Conservation (phyloP, 164 flowering plant species). For the Vitis cinerea region DNA sequence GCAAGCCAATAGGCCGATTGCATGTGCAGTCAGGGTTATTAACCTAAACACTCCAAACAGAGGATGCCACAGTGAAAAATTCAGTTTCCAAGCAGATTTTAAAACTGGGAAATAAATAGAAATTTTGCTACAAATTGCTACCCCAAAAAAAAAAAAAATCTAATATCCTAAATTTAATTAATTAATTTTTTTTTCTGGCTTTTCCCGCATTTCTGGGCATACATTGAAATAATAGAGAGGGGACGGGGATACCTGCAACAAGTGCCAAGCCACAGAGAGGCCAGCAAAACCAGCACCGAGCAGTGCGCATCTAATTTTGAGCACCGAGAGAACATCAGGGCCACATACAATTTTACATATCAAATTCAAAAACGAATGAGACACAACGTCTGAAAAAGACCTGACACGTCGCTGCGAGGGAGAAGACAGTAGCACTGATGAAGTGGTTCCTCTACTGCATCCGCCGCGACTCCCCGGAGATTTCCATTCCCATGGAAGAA, state of each 20-base stretch:
- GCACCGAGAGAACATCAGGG: too few relatives aligned
- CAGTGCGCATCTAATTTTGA: constrained; percentile 60
- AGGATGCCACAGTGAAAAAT: background rate
- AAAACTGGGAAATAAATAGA: background rate
- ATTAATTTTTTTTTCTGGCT: too few relatives aligned
- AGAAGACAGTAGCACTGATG: constrained; percentile 2
- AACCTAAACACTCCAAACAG: background rate
- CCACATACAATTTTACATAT: too few relatives aligned
- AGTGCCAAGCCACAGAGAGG: constrained; percentile 84
- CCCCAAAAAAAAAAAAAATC: background rate
- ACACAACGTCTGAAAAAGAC: background rate
- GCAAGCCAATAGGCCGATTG: background rate
- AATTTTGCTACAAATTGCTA: background rate
- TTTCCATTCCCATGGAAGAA: background rate
- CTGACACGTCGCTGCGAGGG: constrained; percentile 14
- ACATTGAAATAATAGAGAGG: background rate
- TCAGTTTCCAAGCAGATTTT: background rate
- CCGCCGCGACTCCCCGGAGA: constrained; percentile 1
- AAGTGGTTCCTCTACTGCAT: background rate
- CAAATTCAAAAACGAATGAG: too few relatives aligned
- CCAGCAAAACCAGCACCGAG: constrained; percentile 99
- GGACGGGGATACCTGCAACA: constrained; percentile 48
- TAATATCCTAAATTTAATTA: background rate
- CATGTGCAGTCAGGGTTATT: background rate
- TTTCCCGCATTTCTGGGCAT: too few relatives aligned